Evolutionary conservation across 306 rosid species (phyloP), one percentile per base, ranked within the genome.

Genomic region (Leucaena leucocephala): DNA sequence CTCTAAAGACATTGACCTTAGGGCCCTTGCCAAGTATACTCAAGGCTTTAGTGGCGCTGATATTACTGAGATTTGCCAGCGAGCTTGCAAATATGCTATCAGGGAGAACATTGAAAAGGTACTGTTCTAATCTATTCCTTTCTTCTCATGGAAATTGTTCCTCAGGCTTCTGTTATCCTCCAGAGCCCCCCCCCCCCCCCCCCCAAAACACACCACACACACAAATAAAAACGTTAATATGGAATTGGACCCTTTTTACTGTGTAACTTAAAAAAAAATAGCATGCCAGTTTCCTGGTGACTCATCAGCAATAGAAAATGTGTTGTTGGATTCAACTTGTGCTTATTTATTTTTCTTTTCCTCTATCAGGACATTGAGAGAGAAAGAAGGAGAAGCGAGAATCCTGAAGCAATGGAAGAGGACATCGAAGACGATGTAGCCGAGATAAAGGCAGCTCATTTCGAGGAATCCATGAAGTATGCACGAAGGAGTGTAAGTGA

Each of bases 1-100:
- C 68, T 82, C 98, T 4, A 95, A 93, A 82, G 99, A 95, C 66
- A 97, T 93, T 78, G 99, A 95, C 81, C 76, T 91, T 74, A 83
- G 85, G 76, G 99, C 98, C 65, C 98, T 95, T 86, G 97, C 99
- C 63, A 91, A 95, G 93, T 95, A 93, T 84, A 95, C 98, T 40
- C 97, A 92, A 83, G 98, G 99, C 71, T 95, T 95, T 71, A 95
- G 98, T 68, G 99, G 98, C 78, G 99, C 99, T 35, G 98, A 91
- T 86, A 93, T 95, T 71, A 95, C 98, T 11, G 99, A 95, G 82
- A 95, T 95, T 68, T 95, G 98, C 84, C 98, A 95, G 84, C 94
- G 99, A 48, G 89, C 98, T 21, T 89, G 94, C 97, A 95, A 95
- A 80, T 95, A 95, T 83, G 99, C 99, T 49, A 95, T 95, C 21